Evolutionary conservation across 2,329 filamentous ascomycete genomes (phyloP).

Genomic region (Fusarium xyrophilum): DNA sequence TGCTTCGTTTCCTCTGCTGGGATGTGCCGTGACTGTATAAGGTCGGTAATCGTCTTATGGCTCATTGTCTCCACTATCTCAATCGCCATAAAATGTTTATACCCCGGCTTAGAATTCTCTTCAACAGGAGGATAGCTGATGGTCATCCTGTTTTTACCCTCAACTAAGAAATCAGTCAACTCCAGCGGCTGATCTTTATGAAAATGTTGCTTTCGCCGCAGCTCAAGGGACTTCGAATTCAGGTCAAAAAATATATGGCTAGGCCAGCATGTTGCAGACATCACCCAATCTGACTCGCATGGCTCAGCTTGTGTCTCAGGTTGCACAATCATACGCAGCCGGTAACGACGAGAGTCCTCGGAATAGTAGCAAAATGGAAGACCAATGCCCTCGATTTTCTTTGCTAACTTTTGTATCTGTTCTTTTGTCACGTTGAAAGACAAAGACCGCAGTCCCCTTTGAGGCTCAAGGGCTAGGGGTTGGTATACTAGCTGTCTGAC

Average conservation of each 20-base stretch:
- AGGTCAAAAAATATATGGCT: conserved; percentile 71
- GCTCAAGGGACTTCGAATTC: conserved; percentile 65
- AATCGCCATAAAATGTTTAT: conserved; percentile 67
- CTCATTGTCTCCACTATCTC: conserved; percentile 69
- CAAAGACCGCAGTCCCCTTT: conserved; percentile 51
- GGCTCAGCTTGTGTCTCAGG: conserved; percentile 24
- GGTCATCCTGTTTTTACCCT: conserved; percentile 68
- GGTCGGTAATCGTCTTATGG: conserved; percentile 52
- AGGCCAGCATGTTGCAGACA: conserved; percentile 74
- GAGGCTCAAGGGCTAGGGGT: conserved; percentile 52
- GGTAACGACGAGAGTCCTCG: conserved; percentile 66
- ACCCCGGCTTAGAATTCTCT: conserved; percentile 37
- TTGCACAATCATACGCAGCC: conserved; percentile 68
- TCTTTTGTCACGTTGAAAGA: conserved; percentile 54
- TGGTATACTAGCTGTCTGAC: conserved; percentile 58
- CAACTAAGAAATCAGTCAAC: conserved; percentile 65
- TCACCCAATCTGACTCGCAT: conserved; percentile 65
- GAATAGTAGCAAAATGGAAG: conserved; percentile 51
- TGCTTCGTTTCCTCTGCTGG: conserved; percentile 58
- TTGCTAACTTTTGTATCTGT: conserved; percentile 48
- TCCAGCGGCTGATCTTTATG: conserved; percentile 80
- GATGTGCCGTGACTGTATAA: conserved; percentile 49
- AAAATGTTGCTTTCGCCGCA: conserved; percentile 73
- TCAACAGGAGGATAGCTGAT: conserved; percentile 52
- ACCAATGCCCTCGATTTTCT: conserved; percentile 38